Evolutionary conservation across 2,329 filamentous ascomycete species (phyloP).

Genomic region (Verticillium longisporum): DNA sequence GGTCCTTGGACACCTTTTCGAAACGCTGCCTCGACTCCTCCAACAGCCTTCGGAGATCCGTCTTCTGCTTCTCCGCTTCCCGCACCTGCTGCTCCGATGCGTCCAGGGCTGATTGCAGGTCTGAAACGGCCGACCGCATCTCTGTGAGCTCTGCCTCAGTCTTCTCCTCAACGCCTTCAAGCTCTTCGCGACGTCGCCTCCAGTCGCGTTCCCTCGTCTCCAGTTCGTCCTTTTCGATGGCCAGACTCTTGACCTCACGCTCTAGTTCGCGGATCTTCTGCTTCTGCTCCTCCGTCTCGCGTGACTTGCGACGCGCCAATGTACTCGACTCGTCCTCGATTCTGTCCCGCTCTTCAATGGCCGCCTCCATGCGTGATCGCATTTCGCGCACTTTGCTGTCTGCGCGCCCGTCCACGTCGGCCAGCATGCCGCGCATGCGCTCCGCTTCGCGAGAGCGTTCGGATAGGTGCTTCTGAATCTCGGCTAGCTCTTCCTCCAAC

Average conservation of each 20-base stretch:
- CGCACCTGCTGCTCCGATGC: constrained; percentile 78
- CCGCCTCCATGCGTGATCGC: constrained; percentile 79
- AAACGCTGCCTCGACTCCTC: constrained; percentile 72
- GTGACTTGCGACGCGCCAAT: constrained; percentile 64
- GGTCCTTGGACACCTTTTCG: constrained; percentile 70
- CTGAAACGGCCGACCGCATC: constrained; percentile 67
- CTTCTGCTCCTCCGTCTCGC: constrained; percentile 84
- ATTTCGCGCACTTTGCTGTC: constrained; percentile 82
- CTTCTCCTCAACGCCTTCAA: constrained; percentile 64
- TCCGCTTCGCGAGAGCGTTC: constrained; percentile 89
- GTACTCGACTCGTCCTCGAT: constrained; percentile 85
- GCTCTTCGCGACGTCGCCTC: constrained; percentile 65
- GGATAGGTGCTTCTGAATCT: constrained; percentile 77
- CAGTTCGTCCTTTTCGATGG: constrained; percentile 71
- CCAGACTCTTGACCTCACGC: constrained; percentile 62
- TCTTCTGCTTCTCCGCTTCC: constrained; percentile 76
- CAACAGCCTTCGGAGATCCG: constrained; percentile 65
- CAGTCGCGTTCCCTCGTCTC: constrained; percentile 68
- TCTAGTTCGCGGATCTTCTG: constrained; percentile 75
- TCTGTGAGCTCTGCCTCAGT: constrained; percentile 69
- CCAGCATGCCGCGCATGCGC: constrained; percentile 84
- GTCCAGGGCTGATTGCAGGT: constrained; percentile 74
- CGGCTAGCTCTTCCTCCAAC: constrained; percentile 84
- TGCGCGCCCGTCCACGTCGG: constrained; percentile 77
- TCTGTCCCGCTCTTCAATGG: constrained; percentile 88